Base-by-base conservation (phyloP, 2,329 filamentous ascomycete species). In the Aureobasidium subglaciale region DNA sequence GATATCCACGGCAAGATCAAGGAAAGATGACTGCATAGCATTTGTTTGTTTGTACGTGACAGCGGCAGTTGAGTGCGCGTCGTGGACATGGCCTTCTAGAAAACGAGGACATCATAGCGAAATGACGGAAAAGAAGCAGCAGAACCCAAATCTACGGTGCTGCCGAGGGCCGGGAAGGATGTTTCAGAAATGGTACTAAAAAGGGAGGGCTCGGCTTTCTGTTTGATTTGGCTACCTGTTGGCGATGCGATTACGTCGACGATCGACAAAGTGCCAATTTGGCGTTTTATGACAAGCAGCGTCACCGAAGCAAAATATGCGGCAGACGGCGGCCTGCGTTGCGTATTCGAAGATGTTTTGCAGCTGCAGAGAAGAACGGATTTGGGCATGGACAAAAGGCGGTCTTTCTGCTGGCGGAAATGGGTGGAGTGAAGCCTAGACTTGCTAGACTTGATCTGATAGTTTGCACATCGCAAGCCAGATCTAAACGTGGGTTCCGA, bases 381-480 rank as follows among this genome's bases (percentile, higher is more conserved):
- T 40, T 10, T 27, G 18, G 48, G 35, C 13, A 37, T 15, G 30
- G 13, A 15, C 27, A 50, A 27, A 27, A 38, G n/a, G 22, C 46
- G 22, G 32, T 34, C 34, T 27, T 35, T 30, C 5, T 34, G 20
- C 20, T 20, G 32, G n/a, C 48, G 18, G 48, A 53, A 30, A 10
- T 22, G n/a, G 25, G 25, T 41, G n/a, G 35, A 53, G 30, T 18
- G 25, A 7, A 38, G 46, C 9, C 34, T 37, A 49, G 45, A 37
- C 45, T 46, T 35, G 43, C 46, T 50, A 38, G 46, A 50, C 46
- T 37, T 27, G 46, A 50, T 50, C 46, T 50, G 46, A 38, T 38
- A 22, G 46, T 53, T 53, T 53, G 48, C 48, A 53, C 48, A 53
- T 41, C n/a, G 18, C n/a, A 20, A 24, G 35, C 48, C 48, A 53